Base-by-base conservation (phyloP, 31 red algal genomes). In the Endocladia muricata region DNA sequence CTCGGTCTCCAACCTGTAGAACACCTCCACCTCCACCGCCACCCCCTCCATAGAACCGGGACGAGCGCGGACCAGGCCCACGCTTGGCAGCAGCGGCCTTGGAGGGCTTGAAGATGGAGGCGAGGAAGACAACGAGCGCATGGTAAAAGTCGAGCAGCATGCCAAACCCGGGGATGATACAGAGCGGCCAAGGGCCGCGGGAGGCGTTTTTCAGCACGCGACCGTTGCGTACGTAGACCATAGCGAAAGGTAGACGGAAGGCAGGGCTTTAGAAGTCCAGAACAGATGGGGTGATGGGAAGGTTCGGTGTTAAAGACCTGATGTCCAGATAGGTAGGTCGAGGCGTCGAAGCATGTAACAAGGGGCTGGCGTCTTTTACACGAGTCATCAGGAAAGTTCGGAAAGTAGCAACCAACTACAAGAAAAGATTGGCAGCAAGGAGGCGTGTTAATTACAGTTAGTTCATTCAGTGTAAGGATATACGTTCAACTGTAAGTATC, bases 11-110 rank as follows among this genome's bases (percentile, higher is more conserved):
- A 30, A 78, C 88, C 0, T 79, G 78, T n/a, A 78, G 78, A 47
- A 78, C 88, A 36, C 88, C 88, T 41, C 88, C 88, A 55, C 88
- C 79, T 2, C 88, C 88, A 29, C 88, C 88, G 3, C 78, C 77
- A 26, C 88, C 88, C 8, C 72, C 71, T 37, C 88, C 88, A 52
- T 78, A 76, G 44, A 78, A 83, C 29, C 88, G 43, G 25, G 73
- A 82, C 26, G 79, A 79, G 34, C 78, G 42, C 7, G 79, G 88
- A 44, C 25, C 35, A 1, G 55, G 69, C 30, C 52, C 34, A 1
- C 80, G 72, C n/a, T 13, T 30, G 15, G 70, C 79, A 0, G 15
- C n/a, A 23, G 33, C 44, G 30, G 73, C 67, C 7, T 73, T 51
- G 34, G 78, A 83, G 40, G 88, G 88, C 31, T 71, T 61, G 36